Evolutionary conservation across 2,329 filamentous ascomycete genomes (phyloP).

Genomic region (Monosporascus ibericus): DNA sequence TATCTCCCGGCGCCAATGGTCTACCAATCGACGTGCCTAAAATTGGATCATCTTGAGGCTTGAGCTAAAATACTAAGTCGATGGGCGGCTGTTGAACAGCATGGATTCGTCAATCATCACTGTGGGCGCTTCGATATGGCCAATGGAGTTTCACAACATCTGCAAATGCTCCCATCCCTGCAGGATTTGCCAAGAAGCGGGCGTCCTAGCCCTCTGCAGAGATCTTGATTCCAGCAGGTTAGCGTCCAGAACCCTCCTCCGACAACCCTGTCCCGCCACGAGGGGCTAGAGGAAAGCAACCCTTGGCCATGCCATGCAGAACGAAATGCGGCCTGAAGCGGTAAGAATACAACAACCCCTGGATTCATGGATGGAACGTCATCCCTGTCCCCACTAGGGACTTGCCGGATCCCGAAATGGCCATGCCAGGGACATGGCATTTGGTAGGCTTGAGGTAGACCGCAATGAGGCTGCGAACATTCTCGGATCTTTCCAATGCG

Average conservation of each 20-base stretch:
- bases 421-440: background rate
- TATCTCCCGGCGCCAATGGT: constrained; percentile 12
- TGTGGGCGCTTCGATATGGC: constrained; percentile 12
- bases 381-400: background rate
- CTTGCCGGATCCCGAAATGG: background rate
- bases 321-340: constrained; percentile 4
- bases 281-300: constrained; percentile 7
- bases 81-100: constrained; percentile 20
- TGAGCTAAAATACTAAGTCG: constrained; percentile 2
- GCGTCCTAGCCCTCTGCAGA: constrained; percentile 3
- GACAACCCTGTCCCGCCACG: constrained; percentile 3
- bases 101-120: constrained; percentile 22
- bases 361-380: background rate
- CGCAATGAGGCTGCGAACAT: no score
- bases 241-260: background rate
- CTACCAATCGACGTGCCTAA: constrained; percentile 13
- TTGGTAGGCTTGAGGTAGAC: no score
- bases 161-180: background rate
- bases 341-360: constrained; percentile 7
- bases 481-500: no score
- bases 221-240: constrained; percentile 1
- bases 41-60: constrained; percentile 16
- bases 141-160: constrained; percentile 12
- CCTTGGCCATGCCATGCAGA: background rate
- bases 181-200: background rate